Evolutionary conservation across 345 rosid genomes (phyloP).

Genomic region (Capsella bursapastoris): DNA sequence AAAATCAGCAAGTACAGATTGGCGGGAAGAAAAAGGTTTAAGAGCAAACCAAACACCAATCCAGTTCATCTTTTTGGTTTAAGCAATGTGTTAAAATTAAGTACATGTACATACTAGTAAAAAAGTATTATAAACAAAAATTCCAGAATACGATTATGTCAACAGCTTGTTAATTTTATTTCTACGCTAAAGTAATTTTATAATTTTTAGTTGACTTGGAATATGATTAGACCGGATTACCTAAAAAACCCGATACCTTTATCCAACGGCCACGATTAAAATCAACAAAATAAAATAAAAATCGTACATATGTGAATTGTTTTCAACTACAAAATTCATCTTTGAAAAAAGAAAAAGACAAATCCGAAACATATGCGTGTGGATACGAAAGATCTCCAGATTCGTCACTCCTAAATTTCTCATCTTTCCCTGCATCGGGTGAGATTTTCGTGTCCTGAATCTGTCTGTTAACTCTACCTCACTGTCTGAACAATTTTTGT

Average conservation of each 20-base stretch:
- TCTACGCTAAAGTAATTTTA: background rate
- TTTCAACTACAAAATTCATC: constrained; percentile 35
- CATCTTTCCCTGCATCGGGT: constrained; percentile 26
- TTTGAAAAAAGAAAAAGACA: constrained; percentile 24
- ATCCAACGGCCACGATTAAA: constrained; percentile 38
- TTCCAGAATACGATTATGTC: too few species aligned
- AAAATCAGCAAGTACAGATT: too few species aligned
- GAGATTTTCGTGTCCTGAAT: constrained; percentile 29
- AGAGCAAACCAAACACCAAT: too few species aligned
- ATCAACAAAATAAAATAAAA: background rate
- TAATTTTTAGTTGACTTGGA: constrained; percentile 18
- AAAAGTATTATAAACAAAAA: too few species aligned
- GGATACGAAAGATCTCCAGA: constrained; percentile 32
- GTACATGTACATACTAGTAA: too few species aligned
- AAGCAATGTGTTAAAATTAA: too few species aligned
- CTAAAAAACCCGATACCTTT: constrained; percentile 1
- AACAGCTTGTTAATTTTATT: too few species aligned
- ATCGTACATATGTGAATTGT: constrained; percentile 16
- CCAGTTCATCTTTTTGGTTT: too few species aligned
- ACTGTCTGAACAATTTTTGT: background rate
- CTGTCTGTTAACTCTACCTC: background rate
- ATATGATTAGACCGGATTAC: constrained; percentile 1
- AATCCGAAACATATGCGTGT: constrained; percentile 39
- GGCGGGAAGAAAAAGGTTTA: too few species aligned
- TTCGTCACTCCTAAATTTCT: constrained; percentile 11